A percentile compares a stretch with the other conserved stretches of the same genome.
phyloP scores from a whole-genome alignment of 371 early-diverging fungal species.

The Lichtheimia hyalospora region DNA sequence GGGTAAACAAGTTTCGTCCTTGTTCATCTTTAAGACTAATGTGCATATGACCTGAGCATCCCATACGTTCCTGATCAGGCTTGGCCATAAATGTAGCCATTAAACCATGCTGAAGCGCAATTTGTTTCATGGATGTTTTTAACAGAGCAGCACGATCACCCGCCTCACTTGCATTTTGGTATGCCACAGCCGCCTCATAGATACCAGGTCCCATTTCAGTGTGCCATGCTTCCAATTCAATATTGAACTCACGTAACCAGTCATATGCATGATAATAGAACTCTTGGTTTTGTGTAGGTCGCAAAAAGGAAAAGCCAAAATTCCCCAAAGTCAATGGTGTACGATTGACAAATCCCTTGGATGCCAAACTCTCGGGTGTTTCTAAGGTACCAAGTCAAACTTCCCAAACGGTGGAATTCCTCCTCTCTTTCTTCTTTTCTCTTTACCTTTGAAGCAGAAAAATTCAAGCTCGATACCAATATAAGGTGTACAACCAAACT shows the following conservation, averaged over 20 bases:
- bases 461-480: slow-evolving; percentile 85
- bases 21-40: slow-evolving; percentile 61
- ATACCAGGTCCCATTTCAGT: slow-evolving; percentile 90
- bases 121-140: slow-evolving; percentile 77
- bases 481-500: slow-evolving; percentile 56
- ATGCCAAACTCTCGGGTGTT: slow-evolving; percentile 60
- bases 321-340: slow-evolving; percentile 72
- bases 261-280: slow-evolving; percentile 77
- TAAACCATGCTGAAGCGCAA: slow-evolving; percentile 68
- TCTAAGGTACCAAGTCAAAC: slow-evolving; percentile 37
- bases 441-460: slow-evolving; percentile 77
- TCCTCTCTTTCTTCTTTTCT: background rate
- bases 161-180: slow-evolving; percentile 61
- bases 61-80: slow-evolving; percentile 71
- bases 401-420: background rate
- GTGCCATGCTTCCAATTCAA: slow-evolving; percentile 79
- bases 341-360: slow-evolving; percentile 57
- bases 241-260: slow-evolving; percentile 57
- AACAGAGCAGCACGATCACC: slow-evolving; percentile 81
- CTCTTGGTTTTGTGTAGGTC: slow-evolving; percentile 69
- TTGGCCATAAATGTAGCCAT: slow-evolving; percentile 89
- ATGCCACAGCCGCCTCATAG: slow-evolving; percentile 78
- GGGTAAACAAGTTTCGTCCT: slow-evolving; percentile 59
- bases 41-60: slow-evolving; percentile 86
- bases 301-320: slow-evolving; percentile 83